phyloP scores from a whole-genome alignment of 148 eudicot species.

The Fagopyrum homotropicum region DNA sequence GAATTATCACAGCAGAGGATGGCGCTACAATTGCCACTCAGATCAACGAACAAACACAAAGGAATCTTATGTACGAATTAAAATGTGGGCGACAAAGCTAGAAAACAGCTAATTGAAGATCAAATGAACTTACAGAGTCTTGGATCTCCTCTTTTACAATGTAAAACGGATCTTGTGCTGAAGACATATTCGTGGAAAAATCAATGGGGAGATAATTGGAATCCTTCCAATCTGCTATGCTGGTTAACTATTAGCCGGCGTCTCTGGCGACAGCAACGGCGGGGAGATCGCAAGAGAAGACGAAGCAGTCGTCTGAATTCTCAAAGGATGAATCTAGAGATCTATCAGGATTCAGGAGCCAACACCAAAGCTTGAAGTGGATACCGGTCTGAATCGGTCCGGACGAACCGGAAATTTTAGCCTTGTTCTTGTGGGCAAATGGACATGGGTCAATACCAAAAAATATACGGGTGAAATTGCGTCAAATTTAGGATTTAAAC shows the following conservation, averaged over 20 bases:
- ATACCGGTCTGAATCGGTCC: background rate
- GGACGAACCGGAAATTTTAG: background rate
- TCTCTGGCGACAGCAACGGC: background rate
- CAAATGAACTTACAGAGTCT: constrained; percentile 53
- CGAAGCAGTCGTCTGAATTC: background rate
- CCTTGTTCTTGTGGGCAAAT: background rate
- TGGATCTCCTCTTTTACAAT: constrained; percentile 94
- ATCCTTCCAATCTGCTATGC: background rate
- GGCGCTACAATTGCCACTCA: background rate
- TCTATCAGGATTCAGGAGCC: background rate
- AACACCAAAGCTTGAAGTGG: background rate
- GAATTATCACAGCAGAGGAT: background rate
- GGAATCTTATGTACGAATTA: background rate
- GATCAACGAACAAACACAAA: background rate
- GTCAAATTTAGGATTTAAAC: no score
- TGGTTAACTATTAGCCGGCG: no score
- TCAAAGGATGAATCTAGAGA: background rate
- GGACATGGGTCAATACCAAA: no score
- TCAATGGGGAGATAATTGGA: background rate
- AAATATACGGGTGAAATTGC: no score
- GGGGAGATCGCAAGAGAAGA: constrained; percentile 1
- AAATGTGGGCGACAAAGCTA: background rate
- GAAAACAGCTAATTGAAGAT: background rate
- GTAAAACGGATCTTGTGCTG: constrained; percentile 93
- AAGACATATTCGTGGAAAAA: constrained; percentile 36